Evolutionary conservation across 805 yeast species (phyloP).

Genomic region (Limtongia smithiae): DNA sequence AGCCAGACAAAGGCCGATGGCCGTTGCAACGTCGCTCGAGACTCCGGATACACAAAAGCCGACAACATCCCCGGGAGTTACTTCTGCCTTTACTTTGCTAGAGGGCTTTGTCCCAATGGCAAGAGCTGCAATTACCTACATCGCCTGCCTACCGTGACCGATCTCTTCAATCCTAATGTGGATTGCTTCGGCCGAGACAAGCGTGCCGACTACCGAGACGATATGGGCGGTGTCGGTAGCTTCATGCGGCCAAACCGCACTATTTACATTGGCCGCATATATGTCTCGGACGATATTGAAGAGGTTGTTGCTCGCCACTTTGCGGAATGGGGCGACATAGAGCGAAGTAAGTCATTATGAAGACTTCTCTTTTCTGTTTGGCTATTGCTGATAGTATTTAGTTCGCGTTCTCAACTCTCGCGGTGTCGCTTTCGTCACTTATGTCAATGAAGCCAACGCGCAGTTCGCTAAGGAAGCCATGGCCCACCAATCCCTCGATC

Average conservation of each 20-base stretch:
- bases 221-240: conserved; percentile 92
- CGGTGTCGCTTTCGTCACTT: conserved; percentile 77
- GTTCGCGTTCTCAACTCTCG: conserved; percentile 57
- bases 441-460: conserved; percentile 63
- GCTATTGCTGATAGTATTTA: too few relatives aligned
- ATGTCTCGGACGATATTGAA: conserved; percentile 44
- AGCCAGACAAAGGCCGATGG: conserved; percentile 52
- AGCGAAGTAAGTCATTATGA: conserved; percentile 38
- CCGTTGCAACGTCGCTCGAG: conserved; percentile 56
- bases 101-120: conserved; percentile 78
- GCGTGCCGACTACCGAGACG: conserved; percentile 76
- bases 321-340: conserved; percentile 72
- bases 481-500: conserved; percentile 73
- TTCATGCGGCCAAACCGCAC: conserved; percentile 68
- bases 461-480: conserved; percentile 96
- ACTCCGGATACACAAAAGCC: conserved; percentile 75
- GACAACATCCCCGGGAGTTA: conserved; percentile 47
- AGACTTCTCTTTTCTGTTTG: background rate
- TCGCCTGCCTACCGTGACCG: conserved; percentile 62
- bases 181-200: conserved; percentile 95
- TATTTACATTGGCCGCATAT: conserved; percentile 64
- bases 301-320: conserved; percentile 50
- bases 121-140: conserved; percentile 72
- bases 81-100: conserved; percentile 80
- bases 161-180: conserved; percentile 55